Conservation (phyloP, 305 asterid genomes). For the Withania somnifera region DNA sequence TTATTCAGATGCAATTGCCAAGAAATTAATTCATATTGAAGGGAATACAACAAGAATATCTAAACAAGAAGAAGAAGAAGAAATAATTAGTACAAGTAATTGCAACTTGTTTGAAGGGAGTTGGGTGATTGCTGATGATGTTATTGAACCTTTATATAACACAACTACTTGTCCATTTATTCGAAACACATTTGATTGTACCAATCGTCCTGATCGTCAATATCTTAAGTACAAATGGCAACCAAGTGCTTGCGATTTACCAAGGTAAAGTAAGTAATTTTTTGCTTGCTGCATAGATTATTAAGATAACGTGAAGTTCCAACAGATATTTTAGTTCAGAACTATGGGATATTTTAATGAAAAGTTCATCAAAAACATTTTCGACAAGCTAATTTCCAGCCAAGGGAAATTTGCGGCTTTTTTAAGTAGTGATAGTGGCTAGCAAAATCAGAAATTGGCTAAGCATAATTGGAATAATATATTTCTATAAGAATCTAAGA, state of each 20-base stretch:
- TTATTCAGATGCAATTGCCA: background rate
- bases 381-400: too few species aligned
- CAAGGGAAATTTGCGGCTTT: too few species aligned
- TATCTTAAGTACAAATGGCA: constrained; percentile 24
- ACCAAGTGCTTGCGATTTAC: constrained; percentile 19
- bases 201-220: constrained; percentile 5
- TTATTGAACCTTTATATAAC: constrained; percentile 8
- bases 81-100: background rate
- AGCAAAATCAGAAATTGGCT: background rate
- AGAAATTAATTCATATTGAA: background rate
- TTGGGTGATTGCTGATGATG: constrained; percentile 13
- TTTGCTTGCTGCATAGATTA: background rate
- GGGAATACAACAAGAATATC: background rate
- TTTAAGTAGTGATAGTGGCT: too few species aligned
- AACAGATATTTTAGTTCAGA: too few species aligned
- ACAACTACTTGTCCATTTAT: constrained; percentile 14
- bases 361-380: too few species aligned
- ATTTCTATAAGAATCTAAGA: too few species aligned
- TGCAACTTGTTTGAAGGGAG: constrained; percentile 13
- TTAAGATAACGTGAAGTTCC: background rate
- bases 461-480: background rate
- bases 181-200: constrained; percentile 6
- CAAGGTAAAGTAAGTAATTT: constrained; percentile 32
- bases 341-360: too few species aligned
- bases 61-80: background rate